Evolutionary conservation across 345 rosid species (phyloP).

Genomic region (thale cress (Arabidopsis thaliana)): TAIR10.1 NC_003071.7:180501-181000

Average conservation of each 20-base stretch:
- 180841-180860: constrained; percentile 85
- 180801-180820: constrained; percentile 46
- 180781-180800: neutral
- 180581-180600: constrained; percentile 3
- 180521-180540: constrained; percentile 98
- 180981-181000: neutral
- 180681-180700: constrained; percentile 91
- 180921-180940: constrained; percentile 82
- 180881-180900: constrained; percentile 92
- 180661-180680: constrained; percentile 86
- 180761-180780: neutral
- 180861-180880: constrained; percentile 83
- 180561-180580: constrained; percentile 22
- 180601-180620: neutral
- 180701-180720: constrained; percentile 89
- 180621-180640: neutral
- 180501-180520: constrained; percentile 85
- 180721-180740: constrained; percentile 60
- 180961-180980: constrained; percentile 98
- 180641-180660: constrained; percentile 79
- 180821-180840: constrained; percentile 91
- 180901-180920: constrained; percentile 94
- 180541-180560: constrained; percentile 62
- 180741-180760: neutral
- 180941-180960: constrained; percentile 99